phyloP scores from a whole-genome alignment of 139 green algal species.

The Chlamydomonas incerta region DNA sequence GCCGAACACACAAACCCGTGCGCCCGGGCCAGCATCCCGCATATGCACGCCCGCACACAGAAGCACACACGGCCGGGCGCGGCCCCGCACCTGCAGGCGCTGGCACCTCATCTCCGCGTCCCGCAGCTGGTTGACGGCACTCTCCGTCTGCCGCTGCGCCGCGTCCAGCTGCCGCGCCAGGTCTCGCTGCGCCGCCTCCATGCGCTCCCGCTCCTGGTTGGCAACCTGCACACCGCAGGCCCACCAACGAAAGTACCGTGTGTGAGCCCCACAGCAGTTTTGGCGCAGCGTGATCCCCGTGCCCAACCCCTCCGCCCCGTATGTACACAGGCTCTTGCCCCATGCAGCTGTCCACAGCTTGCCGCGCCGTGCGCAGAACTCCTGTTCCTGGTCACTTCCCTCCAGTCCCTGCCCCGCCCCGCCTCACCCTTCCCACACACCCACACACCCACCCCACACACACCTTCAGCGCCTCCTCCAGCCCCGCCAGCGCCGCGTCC shows the following conservation, averaged over 20 bases:
- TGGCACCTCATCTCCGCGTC: constrained; percentile 2
- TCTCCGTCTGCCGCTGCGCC: constrained; percentile 38
- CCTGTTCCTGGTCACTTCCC: no score
- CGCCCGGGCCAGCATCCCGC: no score
- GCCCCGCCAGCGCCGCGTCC: constrained; percentile 3
- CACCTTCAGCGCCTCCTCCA: constrained; percentile 58
- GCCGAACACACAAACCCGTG: no score
- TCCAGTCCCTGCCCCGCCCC: neutral
- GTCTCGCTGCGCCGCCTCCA: constrained; percentile 40
- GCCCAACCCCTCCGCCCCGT: no score
- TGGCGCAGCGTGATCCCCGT: no score
- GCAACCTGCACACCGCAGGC: constrained; percentile 3
- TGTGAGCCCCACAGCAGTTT: no score
- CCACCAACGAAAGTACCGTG: no score
- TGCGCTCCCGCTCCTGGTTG: constrained; percentile 11
- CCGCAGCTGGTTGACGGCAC: constrained; percentile 39
- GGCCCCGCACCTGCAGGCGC: constrained; percentile 1
- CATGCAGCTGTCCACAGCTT: no score
- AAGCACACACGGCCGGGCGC: no score
- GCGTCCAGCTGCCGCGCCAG: constrained; percentile 69
- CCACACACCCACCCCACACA: neutral
- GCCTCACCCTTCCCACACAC: neutral
- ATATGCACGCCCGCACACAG: no score
- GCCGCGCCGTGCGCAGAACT: no score
- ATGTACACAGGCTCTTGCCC: no score